A percentile compares a stretch with the other conserved stretches of the same genome.
Conservation (phyloP, 768 basidiomycete genomes). For the Lactarius hatsudake region DNA sequence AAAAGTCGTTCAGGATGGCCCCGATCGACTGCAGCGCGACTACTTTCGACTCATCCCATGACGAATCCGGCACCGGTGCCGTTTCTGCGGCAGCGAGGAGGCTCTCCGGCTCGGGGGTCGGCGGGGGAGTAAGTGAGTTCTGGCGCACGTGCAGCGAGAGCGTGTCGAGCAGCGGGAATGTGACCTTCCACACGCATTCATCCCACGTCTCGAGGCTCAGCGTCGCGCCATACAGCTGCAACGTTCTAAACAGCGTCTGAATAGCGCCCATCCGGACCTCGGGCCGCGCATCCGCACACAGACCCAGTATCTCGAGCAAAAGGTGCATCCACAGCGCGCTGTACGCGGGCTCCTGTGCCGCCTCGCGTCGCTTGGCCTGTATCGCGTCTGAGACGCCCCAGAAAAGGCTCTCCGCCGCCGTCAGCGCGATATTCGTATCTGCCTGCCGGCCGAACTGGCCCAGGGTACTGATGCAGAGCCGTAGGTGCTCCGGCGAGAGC, state of each 20-base stretch:
- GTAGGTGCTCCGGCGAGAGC: constrained; percentile 76
- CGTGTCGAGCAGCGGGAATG: constrained; percentile 80
- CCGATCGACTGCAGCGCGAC: constrained; percentile 83
- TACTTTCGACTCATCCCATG: constrained; percentile 87
- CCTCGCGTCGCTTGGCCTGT: constrained; percentile 72
- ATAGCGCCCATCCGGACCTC: constrained; percentile 94
- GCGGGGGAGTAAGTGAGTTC: constrained; percentile 18
- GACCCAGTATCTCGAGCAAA: constrained; percentile 73
- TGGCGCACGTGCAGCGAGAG: constrained; percentile 56
- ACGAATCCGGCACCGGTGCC: constrained; percentile 35
- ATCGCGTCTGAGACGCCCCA: constrained; percentile 98
- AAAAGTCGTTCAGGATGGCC: constrained; percentile 78
- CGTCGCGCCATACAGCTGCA: constrained; percentile 90
- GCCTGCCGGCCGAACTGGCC: constrained; percentile 89
- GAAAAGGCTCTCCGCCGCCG: constrained; percentile 86
- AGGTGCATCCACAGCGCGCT: constrained; percentile 94
- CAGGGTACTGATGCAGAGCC: constrained; percentile 85
- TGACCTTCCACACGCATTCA: constrained; percentile 86
- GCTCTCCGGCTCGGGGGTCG: constrained; percentile 22
- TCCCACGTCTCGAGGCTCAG: constrained; percentile 84
- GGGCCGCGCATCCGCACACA: constrained; percentile 77
- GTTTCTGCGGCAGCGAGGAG: neutral
- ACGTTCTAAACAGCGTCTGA: constrained; percentile 89
- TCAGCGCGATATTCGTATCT: constrained; percentile 95
- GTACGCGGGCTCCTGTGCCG: constrained; percentile 64